phyloP scores from a whole-genome alignment of 1,139 yeast species.

The Yamadazyma spencermartinsiae region DNA sequence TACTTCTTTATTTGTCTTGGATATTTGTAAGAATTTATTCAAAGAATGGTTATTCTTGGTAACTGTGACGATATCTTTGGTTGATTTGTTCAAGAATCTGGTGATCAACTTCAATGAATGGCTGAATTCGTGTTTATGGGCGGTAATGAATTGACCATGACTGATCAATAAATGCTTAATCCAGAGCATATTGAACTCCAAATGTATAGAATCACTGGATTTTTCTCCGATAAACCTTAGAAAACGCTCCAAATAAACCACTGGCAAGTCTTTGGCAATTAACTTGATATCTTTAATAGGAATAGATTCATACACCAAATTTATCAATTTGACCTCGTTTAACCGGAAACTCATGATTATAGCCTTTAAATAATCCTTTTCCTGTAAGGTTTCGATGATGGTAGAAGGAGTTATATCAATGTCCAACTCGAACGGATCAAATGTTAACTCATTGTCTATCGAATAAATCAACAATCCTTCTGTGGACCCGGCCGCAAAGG shows the following conservation, averaged over 20 bases:
- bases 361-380: slow-evolving; percentile 76
- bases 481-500: slow-evolving; percentile 95
- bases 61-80: slow-evolving; percentile 66
- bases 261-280: slow-evolving; percentile 68
- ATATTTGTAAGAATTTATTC: slow-evolving; percentile 38
- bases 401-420: slow-evolving; percentile 86
- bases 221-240: slow-evolving; percentile 70
- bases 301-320: slow-evolving; percentile 71
- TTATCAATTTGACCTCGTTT: slow-evolving; percentile 75
- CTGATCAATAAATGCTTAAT: slow-evolving; percentile 61
- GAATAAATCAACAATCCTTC: slow-evolving; percentile 88
- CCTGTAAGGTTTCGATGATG: slow-evolving; percentile 60
- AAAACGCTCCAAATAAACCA: slow-evolving; percentile 69
- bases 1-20: slow-evolving; percentile 20
- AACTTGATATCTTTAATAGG: slow-evolving; percentile 73
- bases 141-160: slow-evolving; percentile 77
- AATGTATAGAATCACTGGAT: slow-evolving; percentile 75
- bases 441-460: slow-evolving; percentile 69
- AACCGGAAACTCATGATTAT: slow-evolving; percentile 92
- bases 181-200: slow-evolving; percentile 87
- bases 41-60: slow-evolving; percentile 58
- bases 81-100: slow-evolving; percentile 71
- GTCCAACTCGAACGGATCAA: slow-evolving; percentile 95
- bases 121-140: slow-evolving; percentile 63
- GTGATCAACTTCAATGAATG: slow-evolving; percentile 71